These are phyloP conservation scores for Strobilomyces confusus DNA, from an alignment of 768 basidiomycete species.

Conservation along the genomic window DNA sequence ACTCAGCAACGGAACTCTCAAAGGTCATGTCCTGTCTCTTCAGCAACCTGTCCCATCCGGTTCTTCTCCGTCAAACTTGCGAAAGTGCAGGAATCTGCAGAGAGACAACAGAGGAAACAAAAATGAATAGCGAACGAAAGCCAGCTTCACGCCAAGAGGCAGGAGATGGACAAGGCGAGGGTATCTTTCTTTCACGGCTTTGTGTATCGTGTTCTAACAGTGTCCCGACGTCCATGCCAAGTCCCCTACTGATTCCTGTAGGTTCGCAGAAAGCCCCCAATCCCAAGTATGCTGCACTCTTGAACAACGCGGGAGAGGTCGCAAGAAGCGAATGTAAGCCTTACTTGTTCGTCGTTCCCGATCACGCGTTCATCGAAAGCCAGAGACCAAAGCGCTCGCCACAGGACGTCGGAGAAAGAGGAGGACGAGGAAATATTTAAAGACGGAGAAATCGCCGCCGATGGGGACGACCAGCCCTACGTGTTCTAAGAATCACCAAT, in stretches of 20 bases:
- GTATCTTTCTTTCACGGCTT: conserved; percentile 32
- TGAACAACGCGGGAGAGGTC: conserved; percentile 80
- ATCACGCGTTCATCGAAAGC: conserved; percentile 4
- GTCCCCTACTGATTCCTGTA: background rate
- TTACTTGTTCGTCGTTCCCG: background rate
- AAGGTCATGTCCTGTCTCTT: no score
- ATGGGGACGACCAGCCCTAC: conserved; percentile 84
- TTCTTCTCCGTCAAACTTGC: conserved; percentile 31
- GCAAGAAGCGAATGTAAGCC: conserved; percentile 74
- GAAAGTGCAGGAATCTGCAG: conserved; percentile 36
- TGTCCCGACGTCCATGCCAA: background rate
- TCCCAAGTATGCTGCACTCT: conserved; percentile 67
- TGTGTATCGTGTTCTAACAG: conserved; percentile 9
- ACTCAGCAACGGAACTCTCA: no score
- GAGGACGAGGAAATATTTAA: conserved; percentile 95
- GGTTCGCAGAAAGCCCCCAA: conserved; percentile 71
- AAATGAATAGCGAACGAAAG: conserved; percentile 67
- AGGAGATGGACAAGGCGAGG: conserved; percentile 88
- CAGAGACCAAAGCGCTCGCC: conserved; percentile 75
- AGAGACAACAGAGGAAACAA: conserved; percentile 43
- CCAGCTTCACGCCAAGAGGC: conserved; percentile 63
- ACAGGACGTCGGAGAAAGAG: conserved; percentile 96
- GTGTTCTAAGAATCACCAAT: conserved; percentile 95
- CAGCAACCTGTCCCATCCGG: conserved; percentile 18
- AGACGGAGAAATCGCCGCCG: conserved; percentile 74